Evolutionary conservation across 495 filamentous ascomycete genomes (phyloP).

Genomic region (Clavariopsis aquatica): DNA sequence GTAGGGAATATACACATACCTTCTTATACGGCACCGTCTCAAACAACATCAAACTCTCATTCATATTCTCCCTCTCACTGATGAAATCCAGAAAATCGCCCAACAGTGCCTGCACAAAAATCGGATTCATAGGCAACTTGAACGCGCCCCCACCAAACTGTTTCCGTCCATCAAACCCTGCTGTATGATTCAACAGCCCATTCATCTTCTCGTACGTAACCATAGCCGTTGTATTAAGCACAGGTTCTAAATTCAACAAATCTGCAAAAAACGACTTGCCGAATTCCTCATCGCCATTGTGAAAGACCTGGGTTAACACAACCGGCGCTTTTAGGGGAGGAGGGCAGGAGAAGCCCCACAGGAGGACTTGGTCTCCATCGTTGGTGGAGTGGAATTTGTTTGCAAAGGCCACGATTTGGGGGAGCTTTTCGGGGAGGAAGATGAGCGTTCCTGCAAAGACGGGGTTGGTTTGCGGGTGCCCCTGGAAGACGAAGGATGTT

Average conservation of each 20-base stretch:
- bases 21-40: constrained; percentile 35
- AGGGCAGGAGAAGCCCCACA: constrained; percentile 49
- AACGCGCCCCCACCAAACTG: constrained; percentile 39
- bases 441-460: constrained; percentile 54
- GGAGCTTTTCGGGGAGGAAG: constrained; percentile 49
- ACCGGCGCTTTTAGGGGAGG: constrained; percentile 46
- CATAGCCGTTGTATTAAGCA: constrained; percentile 34
- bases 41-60: constrained; percentile 35
- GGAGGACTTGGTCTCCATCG: constrained; percentile 40
- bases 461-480: constrained; percentile 46
- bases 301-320: constrained; percentile 51
- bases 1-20: background rate
- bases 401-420: constrained; percentile 45
- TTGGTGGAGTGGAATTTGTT: constrained; percentile 45
- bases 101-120: constrained; percentile 29
- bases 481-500: constrained; percentile 53
- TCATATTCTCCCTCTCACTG: constrained; percentile 21
- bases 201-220: constrained; percentile 38
- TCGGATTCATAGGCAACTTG: constrained; percentile 35
- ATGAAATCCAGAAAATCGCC: constrained; percentile 32
- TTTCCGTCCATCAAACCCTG: constrained; percentile 37
- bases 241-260: constrained; percentile 33
- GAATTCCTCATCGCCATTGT: constrained; percentile 53
- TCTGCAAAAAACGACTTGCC: constrained; percentile 47
- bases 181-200: constrained; percentile 20